Base-by-base conservation (phyloP, 441 rosid genomes). In the Daphne laureola region DNA sequence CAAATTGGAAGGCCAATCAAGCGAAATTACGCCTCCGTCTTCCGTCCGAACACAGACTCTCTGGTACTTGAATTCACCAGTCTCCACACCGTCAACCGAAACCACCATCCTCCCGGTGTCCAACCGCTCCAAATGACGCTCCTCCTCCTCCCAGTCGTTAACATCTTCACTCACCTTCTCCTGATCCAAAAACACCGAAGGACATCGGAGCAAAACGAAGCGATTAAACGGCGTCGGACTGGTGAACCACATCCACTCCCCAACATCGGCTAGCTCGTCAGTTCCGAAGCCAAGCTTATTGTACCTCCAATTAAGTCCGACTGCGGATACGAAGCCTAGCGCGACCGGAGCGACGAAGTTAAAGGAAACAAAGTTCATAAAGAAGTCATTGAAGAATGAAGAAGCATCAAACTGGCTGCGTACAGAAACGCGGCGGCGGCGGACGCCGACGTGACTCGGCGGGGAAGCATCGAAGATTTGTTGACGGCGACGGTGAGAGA, bases 1-100 rank as follows among this genome's bases (percentile, higher is more conserved):
- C 78, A 94, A 76, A 77, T 72, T 78, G 57, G 72, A 81, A 12
- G 96, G 97, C 95, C 96, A 94, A 75, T 94, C 99, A 52, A 94
- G 62, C 1, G 99, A 85, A 54, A 94, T 40, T 42, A 87, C 87
- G 1, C 97, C 99, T 0, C 97, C 97, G 53, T 90, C 97, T 61
- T 70, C 75, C 11, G 90, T 71, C 41, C 57, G 65, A 2, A 90
- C 65, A 44, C 96, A 93, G 18, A 78, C 67, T 26, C 99, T 79
- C 77, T 85, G 97, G 61, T 80, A 90, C 70, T 73, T 81, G 62
- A 93, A 69, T 62, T 58, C 46, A 25, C 40, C 67, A 35, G 36
- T 71, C 42, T 63, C 78, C 55, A 56, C 27, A 12, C 55, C 51
- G 49, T 77, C 17, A 38, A 48, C 49, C 45, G 62, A 52, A 54